Evolutionary conservation across 179 eudicot genomes (phyloP), one percentile per base, ranked within the genome.

Genomic region (Actinidia arguta): DNA sequence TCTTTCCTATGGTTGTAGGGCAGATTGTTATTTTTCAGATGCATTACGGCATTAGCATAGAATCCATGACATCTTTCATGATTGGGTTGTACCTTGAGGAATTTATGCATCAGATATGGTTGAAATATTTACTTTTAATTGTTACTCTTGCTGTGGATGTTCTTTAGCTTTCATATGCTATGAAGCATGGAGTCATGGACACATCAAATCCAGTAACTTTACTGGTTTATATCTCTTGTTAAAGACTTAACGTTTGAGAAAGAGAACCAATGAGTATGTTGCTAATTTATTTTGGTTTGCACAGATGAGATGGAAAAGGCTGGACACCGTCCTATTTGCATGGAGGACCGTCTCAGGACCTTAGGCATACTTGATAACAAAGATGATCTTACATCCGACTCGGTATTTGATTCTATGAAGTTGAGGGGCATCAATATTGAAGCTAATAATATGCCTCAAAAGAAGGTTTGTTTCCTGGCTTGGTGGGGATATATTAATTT

Each of bases 301-400:
- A 75, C 91, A 89, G 90, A 85, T 81, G 86, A 80, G 69, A 46
- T 87, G 80, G 89, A 87, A 58, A 58, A 63, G 46, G 76, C 70
- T 64, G 90, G 46, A 74, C 87, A 90, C 69, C 42, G 81, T 62
- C 82, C 82, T 46, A 78, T 86, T 73, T 89, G 91, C 84, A 92
- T 97, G 90, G 99, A 95, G 87, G 94, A 92, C 68, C 86, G 83
- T 80, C 88, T 97, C 75, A 95, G 90, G 90, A 75, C 89, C 24
- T 78, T 91, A 80, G 96, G 98, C 73, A 82, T 97, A 83, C 89
- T 97, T 25, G 68, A 75, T 81, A 80, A 72, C 42, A 75, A 75
- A 58, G 87, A 86, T 82, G 85, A 87, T 85, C 48, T 74, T 79
- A 48, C 82, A 24, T 78, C 87, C 69, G 86, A 87, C 77, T 81